Evolutionary conservation across 192 early-diverging fungal genomes (phyloP).

Genomic region (Mortierella antarctica): DNA sequence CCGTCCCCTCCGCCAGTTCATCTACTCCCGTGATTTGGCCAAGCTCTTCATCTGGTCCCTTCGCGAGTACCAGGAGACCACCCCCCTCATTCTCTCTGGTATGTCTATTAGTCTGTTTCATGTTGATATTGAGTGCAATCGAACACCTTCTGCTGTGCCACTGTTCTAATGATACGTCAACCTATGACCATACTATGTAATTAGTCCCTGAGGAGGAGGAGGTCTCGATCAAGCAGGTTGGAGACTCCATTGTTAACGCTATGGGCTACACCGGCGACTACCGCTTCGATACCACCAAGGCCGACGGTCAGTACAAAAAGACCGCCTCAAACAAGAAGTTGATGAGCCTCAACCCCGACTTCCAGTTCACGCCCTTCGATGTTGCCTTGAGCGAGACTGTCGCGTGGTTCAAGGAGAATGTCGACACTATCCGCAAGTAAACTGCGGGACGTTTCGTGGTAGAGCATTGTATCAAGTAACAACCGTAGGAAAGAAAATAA

Average conservation of each 20-base stretch:
- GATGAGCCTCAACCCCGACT: constrained; percentile 73
- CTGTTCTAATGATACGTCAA: constrained; percentile 3
- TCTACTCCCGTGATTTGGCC: constrained; percentile 84
- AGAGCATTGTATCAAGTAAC: too few relatives aligned
- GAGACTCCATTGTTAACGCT: constrained; percentile 76
- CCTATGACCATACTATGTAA: constrained; percentile 1
- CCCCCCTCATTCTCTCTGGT: constrained; percentile 87
- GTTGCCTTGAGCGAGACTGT: constrained; percentile 75
- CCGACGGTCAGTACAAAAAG: constrained; percentile 88
- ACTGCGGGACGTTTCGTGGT: background rate
- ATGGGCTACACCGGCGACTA: constrained; percentile 75
- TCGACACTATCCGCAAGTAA: constrained; percentile 72
- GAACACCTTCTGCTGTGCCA: constrained; percentile 11
- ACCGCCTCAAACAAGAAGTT: constrained; percentile 87
- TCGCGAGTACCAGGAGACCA: constrained; percentile 81
- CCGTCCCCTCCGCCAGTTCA: constrained; percentile 84
- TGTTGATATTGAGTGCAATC: background rate
- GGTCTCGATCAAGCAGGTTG: constrained; percentile 81
- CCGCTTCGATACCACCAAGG: constrained; percentile 75
- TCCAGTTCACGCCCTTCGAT: constrained; percentile 83
- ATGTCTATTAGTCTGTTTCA: constrained; percentile 16
- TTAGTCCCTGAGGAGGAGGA: constrained; percentile 81
- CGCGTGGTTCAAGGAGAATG: constrained; percentile 80
- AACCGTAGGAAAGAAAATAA: background rate
- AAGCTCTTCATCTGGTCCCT: constrained; percentile 85